phyloP scores from a whole-genome alignment of 768 basidiomycete species.

The Fibroporia radiculosa region DNA sequence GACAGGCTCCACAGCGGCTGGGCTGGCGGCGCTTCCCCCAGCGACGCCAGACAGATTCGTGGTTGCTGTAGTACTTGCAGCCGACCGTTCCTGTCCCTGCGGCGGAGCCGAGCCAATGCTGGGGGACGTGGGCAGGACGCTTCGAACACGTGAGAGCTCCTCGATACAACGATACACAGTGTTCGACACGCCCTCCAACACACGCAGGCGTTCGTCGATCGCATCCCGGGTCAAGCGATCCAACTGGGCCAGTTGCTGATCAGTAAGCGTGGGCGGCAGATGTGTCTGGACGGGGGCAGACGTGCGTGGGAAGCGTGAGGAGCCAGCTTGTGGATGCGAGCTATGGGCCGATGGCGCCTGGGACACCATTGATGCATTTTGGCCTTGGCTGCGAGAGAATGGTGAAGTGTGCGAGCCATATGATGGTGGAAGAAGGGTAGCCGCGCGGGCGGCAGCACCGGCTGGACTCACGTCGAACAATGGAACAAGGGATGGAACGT shows the following conservation, averaged over 20 bases:
- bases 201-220: slow-evolving; percentile 75
- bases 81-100: not conserved
- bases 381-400: not conserved
- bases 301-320: slow-evolving; percentile 7
- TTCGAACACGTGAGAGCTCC: slow-evolving; percentile 70
- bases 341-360: no score
- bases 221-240: slow-evolving; percentile 69
- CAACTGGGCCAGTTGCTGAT: slow-evolving; percentile 56
- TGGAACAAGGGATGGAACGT: slow-evolving; percentile 31
- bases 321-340: no score
- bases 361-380: no score
- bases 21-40: no score
- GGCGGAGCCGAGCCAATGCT: not conserved
- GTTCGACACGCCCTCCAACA: slow-evolving; percentile 71
- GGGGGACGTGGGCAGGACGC: slow-evolving; percentile 44
- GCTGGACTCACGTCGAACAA: slow-evolving; percentile 27
- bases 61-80: not conserved
- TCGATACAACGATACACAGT: slow-evolving; percentile 69
- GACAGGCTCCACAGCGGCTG: no score
- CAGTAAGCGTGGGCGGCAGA: slow-evolving; percentile 40
- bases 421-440: slow-evolving; percentile 1
- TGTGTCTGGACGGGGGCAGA: slow-evolving; percentile 13
- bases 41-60: not conserved
- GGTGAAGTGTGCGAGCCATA: not conserved
- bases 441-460: slow-evolving; percentile 7